Evolutionary conservation across 257 asterid genomes (phyloP).

Genomic region (Solanum boliviense): DNA sequence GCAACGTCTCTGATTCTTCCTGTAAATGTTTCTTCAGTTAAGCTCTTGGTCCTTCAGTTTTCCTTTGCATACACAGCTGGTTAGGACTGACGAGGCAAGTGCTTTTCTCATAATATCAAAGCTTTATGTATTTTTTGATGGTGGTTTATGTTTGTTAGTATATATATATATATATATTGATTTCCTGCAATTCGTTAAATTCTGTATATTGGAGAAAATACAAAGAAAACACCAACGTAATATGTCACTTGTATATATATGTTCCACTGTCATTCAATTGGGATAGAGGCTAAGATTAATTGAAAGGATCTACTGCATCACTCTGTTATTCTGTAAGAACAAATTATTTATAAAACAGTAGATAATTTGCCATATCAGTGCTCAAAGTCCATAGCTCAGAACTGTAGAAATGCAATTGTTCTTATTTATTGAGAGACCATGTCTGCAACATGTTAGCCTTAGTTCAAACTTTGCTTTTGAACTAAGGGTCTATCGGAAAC

Average conservation of each 20-base stretch:
- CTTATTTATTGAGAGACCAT: not conserved
- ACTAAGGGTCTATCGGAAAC: not conserved
- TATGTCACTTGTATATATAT: not conserved
- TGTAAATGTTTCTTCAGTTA: conserved; percentile 44
- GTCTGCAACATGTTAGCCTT: not conserved
- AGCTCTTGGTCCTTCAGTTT: conserved; percentile 86
- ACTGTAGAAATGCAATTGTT: not conserved
- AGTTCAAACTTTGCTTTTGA: not conserved
- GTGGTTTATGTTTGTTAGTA: not conserved
- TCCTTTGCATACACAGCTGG: conserved; percentile 50
- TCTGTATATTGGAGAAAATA: not conserved
- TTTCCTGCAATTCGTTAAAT: not conserved
- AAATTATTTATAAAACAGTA: not conserved
- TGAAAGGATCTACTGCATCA: not conserved
- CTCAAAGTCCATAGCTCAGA: not conserved
- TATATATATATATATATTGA: not conserved
- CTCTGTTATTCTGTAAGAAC: not conserved
- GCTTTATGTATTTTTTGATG: not conserved
- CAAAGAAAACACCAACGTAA: not conserved
- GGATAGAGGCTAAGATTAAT: not conserved
- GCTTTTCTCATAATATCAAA: not conserved
- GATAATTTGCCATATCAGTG: not conserved
- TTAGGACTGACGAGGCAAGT: conserved; percentile 59
- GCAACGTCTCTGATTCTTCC: conserved; percentile 1
- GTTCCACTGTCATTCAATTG: not conserved